Evolutionary conservation across 2,329 filamentous ascomycete species (phyloP).

Genomic region (Paradendryphiella salina): DNA sequence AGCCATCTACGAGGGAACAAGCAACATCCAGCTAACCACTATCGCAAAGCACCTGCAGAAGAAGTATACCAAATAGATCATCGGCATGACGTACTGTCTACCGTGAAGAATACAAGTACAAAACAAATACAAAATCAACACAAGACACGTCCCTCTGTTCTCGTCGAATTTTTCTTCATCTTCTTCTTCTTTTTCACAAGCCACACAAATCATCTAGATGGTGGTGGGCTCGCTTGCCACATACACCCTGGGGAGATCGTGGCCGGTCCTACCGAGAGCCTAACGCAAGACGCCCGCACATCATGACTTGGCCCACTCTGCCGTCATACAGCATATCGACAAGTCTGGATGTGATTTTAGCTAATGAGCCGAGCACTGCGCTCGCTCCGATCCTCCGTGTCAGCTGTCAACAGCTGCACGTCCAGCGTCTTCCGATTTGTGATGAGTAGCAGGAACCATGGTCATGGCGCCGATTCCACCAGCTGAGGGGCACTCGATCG

Average conservation of each 20-base stretch:
- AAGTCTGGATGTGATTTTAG: no score
- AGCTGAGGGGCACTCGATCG: conserved; percentile 1
- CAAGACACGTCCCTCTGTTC: background rate
- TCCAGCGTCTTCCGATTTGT: background rate
- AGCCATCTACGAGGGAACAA: conserved; percentile 93
- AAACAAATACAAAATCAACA: background rate
- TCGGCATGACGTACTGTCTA: background rate
- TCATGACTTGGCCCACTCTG: no score
- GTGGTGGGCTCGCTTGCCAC: conserved; percentile 6
- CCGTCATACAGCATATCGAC: no score
- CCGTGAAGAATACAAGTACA: background rate
- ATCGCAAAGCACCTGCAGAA: conserved; percentile 72
- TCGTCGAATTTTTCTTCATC: background rate
- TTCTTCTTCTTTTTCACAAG: background rate
- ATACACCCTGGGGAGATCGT: conserved; percentile 9
- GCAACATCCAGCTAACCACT: conserved; percentile 71
- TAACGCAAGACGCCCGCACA: conserved; percentile 1
- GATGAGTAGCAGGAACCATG: background rate
- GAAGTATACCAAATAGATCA: conserved; percentile 62
- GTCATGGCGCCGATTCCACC: background rate
- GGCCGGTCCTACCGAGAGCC: background rate
- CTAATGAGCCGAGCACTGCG: no score
- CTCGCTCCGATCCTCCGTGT: no score
- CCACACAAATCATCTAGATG: background rate
- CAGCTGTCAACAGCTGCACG: background rate